Percentiles rank a stretch among this genome's conserved stretches.
phyloP scores from a whole-genome alignment of 768 basidiomycete genomes.

The Boletus bicolor region DNA sequence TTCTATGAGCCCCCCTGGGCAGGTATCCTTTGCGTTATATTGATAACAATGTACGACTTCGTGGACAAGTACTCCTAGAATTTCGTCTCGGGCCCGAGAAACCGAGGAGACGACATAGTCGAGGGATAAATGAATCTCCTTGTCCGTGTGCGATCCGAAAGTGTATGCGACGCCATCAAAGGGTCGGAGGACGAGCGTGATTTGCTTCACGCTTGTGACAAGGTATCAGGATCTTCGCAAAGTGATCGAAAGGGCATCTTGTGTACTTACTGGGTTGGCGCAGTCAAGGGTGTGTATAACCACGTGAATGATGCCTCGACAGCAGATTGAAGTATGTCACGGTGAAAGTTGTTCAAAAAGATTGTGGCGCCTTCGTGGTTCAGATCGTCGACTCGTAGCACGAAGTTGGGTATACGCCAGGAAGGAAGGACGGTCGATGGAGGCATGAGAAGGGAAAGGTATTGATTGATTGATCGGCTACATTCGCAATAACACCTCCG shows the following conservation, averaged over 20 bases:
- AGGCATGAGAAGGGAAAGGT: slow-evolving; percentile 19
- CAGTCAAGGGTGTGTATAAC: slow-evolving; percentile 44
- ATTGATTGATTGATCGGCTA: slow-evolving; percentile 1
- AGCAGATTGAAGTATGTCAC: slow-evolving; percentile 35
- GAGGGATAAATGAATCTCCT: slow-evolving; percentile 74
- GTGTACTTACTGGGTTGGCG: slow-evolving; percentile 45
- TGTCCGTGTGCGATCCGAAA: slow-evolving; percentile 49
- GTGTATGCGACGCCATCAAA: slow-evolving; percentile 76
- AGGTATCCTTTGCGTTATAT: slow-evolving; percentile 56
- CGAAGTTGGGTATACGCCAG: slow-evolving; percentile 57
- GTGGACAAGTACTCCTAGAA: slow-evolving; percentile 67
- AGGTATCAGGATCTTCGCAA: slow-evolving; percentile 6
- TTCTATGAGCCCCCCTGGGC: slow-evolving; percentile 71
- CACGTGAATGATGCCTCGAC: slow-evolving; percentile 39
- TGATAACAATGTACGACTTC: slow-evolving; percentile 83
- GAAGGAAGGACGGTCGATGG: slow-evolving; percentile 22
- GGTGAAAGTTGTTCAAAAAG: slow-evolving; percentile 52
- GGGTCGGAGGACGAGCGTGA: slow-evolving; percentile 57
- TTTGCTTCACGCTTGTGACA: slow-evolving; percentile 44
- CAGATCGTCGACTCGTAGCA: slow-evolving; percentile 56
- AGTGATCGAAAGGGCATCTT: neutral
- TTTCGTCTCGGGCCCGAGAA: slow-evolving; percentile 52
- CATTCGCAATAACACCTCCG: neutral
- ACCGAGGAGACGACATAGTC: slow-evolving; percentile 51
- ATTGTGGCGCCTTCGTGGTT: slow-evolving; percentile 53